Base-by-base conservation (phyloP, 371 early-diverging fungal genomes). In the Mortierella sp. region DNA sequence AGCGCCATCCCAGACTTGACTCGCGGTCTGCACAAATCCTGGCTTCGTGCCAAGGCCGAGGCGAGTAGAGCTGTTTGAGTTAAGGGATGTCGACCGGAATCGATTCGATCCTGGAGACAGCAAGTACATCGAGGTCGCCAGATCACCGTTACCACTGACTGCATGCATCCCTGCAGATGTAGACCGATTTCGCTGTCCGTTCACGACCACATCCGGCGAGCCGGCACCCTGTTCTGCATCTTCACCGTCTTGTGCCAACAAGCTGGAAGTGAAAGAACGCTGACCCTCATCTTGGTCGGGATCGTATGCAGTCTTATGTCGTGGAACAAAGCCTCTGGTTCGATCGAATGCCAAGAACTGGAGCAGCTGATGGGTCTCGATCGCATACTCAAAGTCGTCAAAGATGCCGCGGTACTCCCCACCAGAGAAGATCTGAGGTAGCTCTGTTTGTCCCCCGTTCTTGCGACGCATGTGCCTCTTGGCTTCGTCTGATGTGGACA, bases 281-380 rank as follows among this genome's bases (percentile, higher is more conserved):
- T 9, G n/a, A n/a, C n/a, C n/a, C n/a, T n/a, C n/a, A n/a, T n/a
- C n/a, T 51, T 21, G 34, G 21, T 41, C 12, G 27, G 48, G 43
- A 23, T 26, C 43, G 59, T 62, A 14, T 43, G 50, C 3, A 46
- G 59, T 24, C 49, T 67, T 67, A 14, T 43, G 55, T 1, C 51
- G 67, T 0, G 73, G 67, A 0, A 67, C 63, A 53, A 76, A 76
- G 2, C 57, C 57, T n/a, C 30, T n/a, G 24, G 44, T 23, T 4
- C 76, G 69, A 44, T 76, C 76, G 31, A 79, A 72, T 8, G 52
- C 79, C 60, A 79, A n/a, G 72, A 79, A 72, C 52, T 79, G 79
- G 3, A 48, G 28, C 53, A 79, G 17, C 47, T 70, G 69, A 24
- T 79, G 56, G 0, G 72, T 67, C 19, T 79, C 79, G 24, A 72